Evolutionary conservation across 176 grass and related monocot species (phyloP), one percentile per base, ranked within the genome.

Genomic region (Urochloa ruziziensis): DNA sequence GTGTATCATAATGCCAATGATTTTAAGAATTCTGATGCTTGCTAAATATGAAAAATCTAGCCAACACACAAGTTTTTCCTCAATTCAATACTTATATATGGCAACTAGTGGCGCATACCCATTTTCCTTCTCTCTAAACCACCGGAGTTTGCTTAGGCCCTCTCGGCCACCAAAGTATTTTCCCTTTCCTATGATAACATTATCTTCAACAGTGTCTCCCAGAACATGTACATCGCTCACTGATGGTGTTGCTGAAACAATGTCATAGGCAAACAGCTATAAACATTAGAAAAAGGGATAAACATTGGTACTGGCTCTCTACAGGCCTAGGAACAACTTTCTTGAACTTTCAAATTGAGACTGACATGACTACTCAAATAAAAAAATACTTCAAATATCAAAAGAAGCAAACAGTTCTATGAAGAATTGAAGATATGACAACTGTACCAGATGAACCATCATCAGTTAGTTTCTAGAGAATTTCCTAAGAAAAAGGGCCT

Each of bases 141-240:
- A 99, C 21, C 85, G 70, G 51, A 93, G 86, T 85, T 94, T 99
- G 91, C 92, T 94, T 78, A 91, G 83, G 33, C 96, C 96, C 75
- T 99, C 96, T 84, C 89, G 92, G 25, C 96, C 96, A 54, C 96
- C 96, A 78, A 99, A 99, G 56, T 99, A 99, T 84, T 81, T 87
- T 47, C 93, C 96, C 16, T 32, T 72, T 54, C 89, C 93, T 82
- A 88, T 84, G 79, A 99, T 75, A 46, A 71, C 85, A 83, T 83
- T 92, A 51, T 90, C 96, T 85, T 99, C 96, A 83, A 91, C 79
- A 83, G 54, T 87, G 80, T 96, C 96, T 89, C 96, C 96, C 62
- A 90, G 75, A 77, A 96, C 81, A 59, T 69, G 77, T 44, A 96
- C 93, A 83, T 92, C 85, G 40, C 81, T 99, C 63, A 99, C 91